phyloP scores from a whole-genome alignment of 2,329 filamentous ascomycete genomes.

The Aspergillus fumigatiaffinis region DNA sequence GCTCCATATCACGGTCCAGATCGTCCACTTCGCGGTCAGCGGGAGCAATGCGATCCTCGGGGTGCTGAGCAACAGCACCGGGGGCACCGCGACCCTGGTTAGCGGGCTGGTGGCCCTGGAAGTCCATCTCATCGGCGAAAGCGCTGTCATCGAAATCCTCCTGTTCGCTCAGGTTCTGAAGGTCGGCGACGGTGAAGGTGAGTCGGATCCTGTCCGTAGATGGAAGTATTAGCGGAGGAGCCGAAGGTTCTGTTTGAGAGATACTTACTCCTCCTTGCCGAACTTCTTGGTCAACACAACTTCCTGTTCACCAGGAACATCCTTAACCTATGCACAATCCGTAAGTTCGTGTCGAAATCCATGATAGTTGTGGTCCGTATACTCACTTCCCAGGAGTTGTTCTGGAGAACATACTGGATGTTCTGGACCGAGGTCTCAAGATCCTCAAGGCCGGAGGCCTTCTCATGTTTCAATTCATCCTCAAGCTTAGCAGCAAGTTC shows the following conservation, averaged over 20 bases:
- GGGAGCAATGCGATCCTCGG: slow-evolving; percentile 55
- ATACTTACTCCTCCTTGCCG: slow-evolving; percentile 77
- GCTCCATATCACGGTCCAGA: slow-evolving; percentile 47
- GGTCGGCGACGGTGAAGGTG: slow-evolving; percentile 78
- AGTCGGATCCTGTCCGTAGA: slow-evolving; percentile 62
- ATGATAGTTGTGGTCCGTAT: not conserved
- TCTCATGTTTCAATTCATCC: slow-evolving; percentile 78
- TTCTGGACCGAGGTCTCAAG: slow-evolving; percentile 76
- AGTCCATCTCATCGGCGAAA: slow-evolving; percentile 56
- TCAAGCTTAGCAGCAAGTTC: slow-evolving; percentile 85
- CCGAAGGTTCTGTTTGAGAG: not conserved
- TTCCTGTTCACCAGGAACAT: slow-evolving; percentile 80
- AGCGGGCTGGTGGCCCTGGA: slow-evolving; percentile 52
- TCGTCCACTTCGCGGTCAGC: slow-evolving; percentile 57
- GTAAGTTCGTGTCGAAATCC: not conserved
- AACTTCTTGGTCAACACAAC: slow-evolving; percentile 78
- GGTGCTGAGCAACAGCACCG: slow-evolving; percentile 47
- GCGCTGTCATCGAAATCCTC: slow-evolving; percentile 54
- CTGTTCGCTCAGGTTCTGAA: slow-evolving; percentile 62
- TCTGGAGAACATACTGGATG: slow-evolving; percentile 87
- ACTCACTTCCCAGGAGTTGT: slow-evolving; percentile 71
- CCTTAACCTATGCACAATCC: slow-evolving; percentile 51
- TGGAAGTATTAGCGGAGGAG: not conserved
- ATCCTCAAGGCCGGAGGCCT: slow-evolving; percentile 70
- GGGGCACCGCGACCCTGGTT: slow-evolving; percentile 49